phyloP scores from a whole-genome alignment of 129 eudicot species.

The Glebionis coronaria region DNA sequence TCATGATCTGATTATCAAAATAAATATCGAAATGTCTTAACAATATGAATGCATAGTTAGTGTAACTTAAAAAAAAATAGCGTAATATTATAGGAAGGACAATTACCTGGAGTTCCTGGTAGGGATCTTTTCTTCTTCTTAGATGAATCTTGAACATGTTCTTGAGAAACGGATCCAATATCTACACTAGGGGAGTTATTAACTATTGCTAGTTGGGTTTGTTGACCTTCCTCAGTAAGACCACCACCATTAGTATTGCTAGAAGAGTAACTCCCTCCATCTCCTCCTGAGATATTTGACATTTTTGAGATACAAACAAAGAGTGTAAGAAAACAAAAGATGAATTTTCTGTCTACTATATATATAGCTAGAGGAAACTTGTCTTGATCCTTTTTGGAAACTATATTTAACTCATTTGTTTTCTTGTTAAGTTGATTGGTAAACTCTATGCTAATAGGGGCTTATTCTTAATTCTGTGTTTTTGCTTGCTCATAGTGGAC shows the following conservation, averaged over 20 bases:
- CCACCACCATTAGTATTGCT: conserved; percentile 25
- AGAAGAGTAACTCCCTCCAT: conserved; percentile 37
- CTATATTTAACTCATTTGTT: conserved; percentile 25
- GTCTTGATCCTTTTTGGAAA: conserved; percentile 6
- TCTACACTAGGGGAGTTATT: conserved; percentile 28
- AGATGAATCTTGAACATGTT: conserved; percentile 30
- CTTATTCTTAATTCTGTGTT: conserved; percentile 35
- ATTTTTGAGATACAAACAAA: conserved; percentile 30
- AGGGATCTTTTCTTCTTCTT: conserved; percentile 45
- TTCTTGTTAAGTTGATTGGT: conserved; percentile 36
- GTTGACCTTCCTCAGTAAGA: conserved; percentile 31
- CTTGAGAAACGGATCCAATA: conserved; percentile 33
- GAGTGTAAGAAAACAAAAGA: conserved; percentile 13
- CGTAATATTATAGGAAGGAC: not conserved
- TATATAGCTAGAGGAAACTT: conserved; percentile 11
- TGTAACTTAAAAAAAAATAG: too few relatives aligned
- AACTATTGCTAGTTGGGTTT: conserved; percentile 27
- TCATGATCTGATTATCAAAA: too few relatives aligned
- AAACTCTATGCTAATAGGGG: conserved; percentile 34
- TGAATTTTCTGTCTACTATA: conserved; percentile 11
- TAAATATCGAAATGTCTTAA: too few relatives aligned
- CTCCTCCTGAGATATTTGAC: conserved; percentile 41
- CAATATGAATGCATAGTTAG: too few relatives aligned
- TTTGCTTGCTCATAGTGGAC: conserved; percentile 27
- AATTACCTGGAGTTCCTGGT: conserved; percentile 42